Evolutionary conservation across 2,329 filamentous ascomycete genomes (phyloP).

Genomic region (Cercospora sp.): DNA sequence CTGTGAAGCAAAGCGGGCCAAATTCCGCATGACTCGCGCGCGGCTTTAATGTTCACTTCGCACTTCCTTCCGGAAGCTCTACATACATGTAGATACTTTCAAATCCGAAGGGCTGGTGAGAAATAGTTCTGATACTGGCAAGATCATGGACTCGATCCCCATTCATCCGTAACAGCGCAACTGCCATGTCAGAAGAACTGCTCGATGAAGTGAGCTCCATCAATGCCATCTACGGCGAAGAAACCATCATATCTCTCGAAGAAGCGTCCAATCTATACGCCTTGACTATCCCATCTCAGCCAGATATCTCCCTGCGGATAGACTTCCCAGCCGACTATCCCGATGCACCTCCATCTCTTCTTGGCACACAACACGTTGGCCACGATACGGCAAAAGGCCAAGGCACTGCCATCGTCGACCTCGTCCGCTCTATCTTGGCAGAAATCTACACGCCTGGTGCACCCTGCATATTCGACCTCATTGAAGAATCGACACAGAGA

Average conservation of each 20-base stretch:
- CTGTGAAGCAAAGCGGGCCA: background rate
- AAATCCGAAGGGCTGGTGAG: background rate
- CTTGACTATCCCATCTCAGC: conserved; percentile 65
- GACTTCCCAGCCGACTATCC: conserved; percentile 76
- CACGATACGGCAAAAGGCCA: conserved; percentile 65
- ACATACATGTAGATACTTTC: background rate
- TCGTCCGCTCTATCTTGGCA: conserved; percentile 66
- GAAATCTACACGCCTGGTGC: conserved; percentile 70
- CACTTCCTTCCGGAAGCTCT: background rate
- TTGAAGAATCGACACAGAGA: conserved; percentile 57
- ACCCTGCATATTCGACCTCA: conserved; percentile 87
- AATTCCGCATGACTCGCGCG: conserved; percentile 6
- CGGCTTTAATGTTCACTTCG: background rate
- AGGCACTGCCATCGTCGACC: conserved; percentile 67
- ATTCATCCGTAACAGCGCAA: background rate
- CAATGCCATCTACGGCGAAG: conserved; percentile 77
- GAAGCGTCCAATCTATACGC: conserved; percentile 49
- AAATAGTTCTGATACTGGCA: background rate
- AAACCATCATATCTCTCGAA: conserved; percentile 52
- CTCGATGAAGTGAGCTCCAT: conserved; percentile 75
- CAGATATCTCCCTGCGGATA: conserved; percentile 57
- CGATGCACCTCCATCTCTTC: conserved; percentile 66
- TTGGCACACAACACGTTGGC: conserved; percentile 78
- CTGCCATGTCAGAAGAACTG: conserved; percentile 49
- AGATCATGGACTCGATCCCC: background rate